Percentiles rank a stretch among this genome's conserved stretches.
Conservation (phyloP, 495 filamentous ascomycete genomes). For the Sphaerosporella brunnea region DNA sequence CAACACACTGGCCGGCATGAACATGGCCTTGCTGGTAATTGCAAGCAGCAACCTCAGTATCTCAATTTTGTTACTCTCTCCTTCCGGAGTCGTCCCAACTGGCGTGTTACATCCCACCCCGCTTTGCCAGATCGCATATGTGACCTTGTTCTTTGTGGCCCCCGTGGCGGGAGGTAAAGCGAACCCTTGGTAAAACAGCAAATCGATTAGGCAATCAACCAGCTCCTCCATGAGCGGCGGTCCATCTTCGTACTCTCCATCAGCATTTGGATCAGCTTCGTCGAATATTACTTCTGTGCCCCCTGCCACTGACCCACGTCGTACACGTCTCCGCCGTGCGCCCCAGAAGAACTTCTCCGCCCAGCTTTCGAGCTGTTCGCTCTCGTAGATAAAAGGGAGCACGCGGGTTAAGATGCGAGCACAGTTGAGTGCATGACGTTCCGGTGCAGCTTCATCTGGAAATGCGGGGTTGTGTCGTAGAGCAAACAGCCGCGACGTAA, state of each 20-base stretch:
- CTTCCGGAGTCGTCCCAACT: slow-evolving; percentile 71
- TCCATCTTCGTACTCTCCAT: slow-evolving; percentile 40
- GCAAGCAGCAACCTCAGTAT: slow-evolving; percentile 74
- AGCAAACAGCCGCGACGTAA: slow-evolving; percentile 60
- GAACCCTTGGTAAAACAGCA: slow-evolving; percentile 82
- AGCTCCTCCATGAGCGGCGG: slow-evolving; percentile 87
- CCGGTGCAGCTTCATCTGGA: slow-evolving; percentile 80
- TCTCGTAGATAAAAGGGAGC: slow-evolving; percentile 84
- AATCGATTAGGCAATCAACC: slow-evolving; percentile 73
- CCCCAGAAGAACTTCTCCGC: slow-evolving; percentile 89
- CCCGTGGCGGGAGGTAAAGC: slow-evolving; percentile 52
- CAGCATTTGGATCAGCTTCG: slow-evolving; percentile 40
- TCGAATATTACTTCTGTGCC: slow-evolving; percentile 71
- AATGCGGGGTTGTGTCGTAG: slow-evolving; percentile 81
- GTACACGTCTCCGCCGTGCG: slow-evolving; percentile 44
- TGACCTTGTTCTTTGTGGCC: slow-evolving; percentile 55
- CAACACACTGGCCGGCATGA: slow-evolving; percentile 63
- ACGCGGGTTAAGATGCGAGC: slow-evolving; percentile 80
- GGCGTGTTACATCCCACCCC: slow-evolving; percentile 88
- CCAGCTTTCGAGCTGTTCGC: slow-evolving; percentile 70
- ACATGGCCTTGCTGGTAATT: slow-evolving; percentile 78
- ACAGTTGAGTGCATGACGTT: slow-evolving; percentile 81
- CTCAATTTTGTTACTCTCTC: slow-evolving; percentile 82
- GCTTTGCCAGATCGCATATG: slow-evolving; percentile 93
- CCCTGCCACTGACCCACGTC: slow-evolving; percentile 31